Evolutionary conservation across 352 stramenopile genomes (phyloP), one percentile per base, ranked within the genome.

Genomic region (Peronospora destructor): DNA sequence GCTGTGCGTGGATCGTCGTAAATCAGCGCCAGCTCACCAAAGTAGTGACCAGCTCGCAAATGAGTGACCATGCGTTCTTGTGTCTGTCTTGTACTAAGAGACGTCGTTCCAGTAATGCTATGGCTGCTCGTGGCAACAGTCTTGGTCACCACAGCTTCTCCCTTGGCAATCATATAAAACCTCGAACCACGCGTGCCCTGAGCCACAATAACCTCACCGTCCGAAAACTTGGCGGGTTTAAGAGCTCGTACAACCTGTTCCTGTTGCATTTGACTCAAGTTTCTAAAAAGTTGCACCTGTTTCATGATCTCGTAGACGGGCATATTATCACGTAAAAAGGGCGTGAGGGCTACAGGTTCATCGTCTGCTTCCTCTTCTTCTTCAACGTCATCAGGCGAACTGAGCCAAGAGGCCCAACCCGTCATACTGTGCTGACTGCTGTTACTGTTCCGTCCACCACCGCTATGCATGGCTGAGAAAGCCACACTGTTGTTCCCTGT

Each of bases 11-110:
- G 84, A 55, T 97, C 87, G 45, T 94, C 80, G 52, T 96, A 91
- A 47, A 97, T 93, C 19, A 97, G 68, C 4, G 91, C 87, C 9
- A 93, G 64, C 58, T 97, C 91, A 8, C 91, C 91, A 63, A 97
- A 97, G 68, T 96, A 97, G 45, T 93, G 84, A 2, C 90, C 86
- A n/a, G 82, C 83, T 45, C 94, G 78, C 41, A 95, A 44, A 53
- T 94, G 78, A 40, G 85, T 95, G 29, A 95, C 67, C 83, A 94
- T 91, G 21, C 80, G 76, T 28, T 94, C 83, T 43, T 85, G 71
- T 1, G 79, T 73, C 6, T 74, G 56, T 21, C 53, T 61, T 17
- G 66, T 50, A 30, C 46, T 57, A 6, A 61, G 68, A 9, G 51
- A 55, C 14, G 47, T 70, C 9, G 59, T 59, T 35, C 62, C 53